phyloP scores from a whole-genome alignment of 768 basidiomycete species.

The Cystobasidium onofrii region DNA sequence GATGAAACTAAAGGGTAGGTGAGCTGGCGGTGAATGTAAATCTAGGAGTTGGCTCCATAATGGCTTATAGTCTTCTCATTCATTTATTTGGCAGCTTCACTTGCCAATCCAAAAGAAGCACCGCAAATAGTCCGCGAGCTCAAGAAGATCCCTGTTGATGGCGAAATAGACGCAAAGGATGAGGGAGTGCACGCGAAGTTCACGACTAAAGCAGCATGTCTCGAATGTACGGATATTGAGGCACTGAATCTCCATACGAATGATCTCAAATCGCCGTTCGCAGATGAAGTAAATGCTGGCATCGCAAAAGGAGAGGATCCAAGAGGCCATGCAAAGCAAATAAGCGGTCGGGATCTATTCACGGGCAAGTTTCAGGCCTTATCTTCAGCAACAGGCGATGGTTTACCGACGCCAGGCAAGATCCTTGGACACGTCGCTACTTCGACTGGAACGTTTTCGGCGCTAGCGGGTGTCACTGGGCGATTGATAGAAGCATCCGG shows the following conservation, averaged over 20 bases:
- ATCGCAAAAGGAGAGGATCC: background rate
- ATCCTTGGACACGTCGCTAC: constrained; percentile 10
- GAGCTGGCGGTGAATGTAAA: background rate
- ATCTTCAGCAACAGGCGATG: background rate
- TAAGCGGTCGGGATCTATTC: background rate
- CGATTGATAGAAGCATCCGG: constrained; percentile 17
- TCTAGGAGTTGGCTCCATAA: too few species aligned
- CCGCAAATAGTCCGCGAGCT: constrained; percentile 2
- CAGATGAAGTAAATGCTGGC: background rate
- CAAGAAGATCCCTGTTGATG: constrained; percentile 9
- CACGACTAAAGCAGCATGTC: background rate
- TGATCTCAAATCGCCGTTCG: background rate
- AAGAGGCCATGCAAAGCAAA: background rate
- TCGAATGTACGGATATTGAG: constrained; percentile 15
- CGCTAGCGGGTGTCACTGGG: constrained; percentile 17
- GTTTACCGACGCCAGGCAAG: constrained; percentile 15
- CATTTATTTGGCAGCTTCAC: constrained; percentile 4
- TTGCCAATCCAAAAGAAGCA: constrained; percentile 7
- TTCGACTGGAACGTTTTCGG: constrained; percentile 17
- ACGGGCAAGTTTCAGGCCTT: background rate
- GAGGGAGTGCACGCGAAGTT: background rate
- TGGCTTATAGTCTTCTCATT: too few species aligned
- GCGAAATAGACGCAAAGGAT: background rate
- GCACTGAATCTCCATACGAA: background rate
- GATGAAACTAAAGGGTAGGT: constrained; percentile 18